These are phyloP conservation scores for Puccinia triticina DNA, from an alignment of 1,284 basidiomycete genomes.

Conservation along the genomic window DNA sequence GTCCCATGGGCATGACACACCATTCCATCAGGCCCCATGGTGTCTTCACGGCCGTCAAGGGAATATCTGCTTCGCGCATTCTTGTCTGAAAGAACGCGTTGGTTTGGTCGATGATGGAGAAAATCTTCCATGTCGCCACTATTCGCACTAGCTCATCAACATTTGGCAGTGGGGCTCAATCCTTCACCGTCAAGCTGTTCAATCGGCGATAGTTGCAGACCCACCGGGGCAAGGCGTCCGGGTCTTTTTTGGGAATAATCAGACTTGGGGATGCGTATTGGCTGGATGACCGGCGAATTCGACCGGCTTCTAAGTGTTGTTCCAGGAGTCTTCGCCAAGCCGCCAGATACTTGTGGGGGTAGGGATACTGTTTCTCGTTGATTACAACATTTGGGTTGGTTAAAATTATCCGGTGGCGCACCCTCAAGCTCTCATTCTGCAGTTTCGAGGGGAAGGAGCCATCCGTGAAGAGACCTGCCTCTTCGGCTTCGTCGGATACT, in stretches of 20 bases:
- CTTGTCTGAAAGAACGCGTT: slow-evolving; percentile 63
- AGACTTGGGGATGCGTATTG: no score
- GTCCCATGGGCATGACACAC: no score
- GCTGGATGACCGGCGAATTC: no score
- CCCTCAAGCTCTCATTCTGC: background rate
- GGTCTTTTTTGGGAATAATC: no score
- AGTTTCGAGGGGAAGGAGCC: no score
- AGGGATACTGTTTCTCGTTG: slow-evolving; percentile 20
- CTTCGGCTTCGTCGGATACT: background rate
- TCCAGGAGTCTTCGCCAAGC: background rate
- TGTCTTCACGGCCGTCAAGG: no score
- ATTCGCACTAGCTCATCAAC: slow-evolving; percentile 14
- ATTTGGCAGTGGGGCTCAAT: slow-evolving; percentile 5
- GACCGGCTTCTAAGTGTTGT: background rate
- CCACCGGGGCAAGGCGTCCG: no score
- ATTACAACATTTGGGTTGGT: background rate
- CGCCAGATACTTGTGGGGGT: background rate
- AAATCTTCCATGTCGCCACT: slow-evolving; percentile 55
- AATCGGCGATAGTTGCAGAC: background rate
- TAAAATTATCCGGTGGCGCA: background rate
- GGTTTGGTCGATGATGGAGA: slow-evolving; percentile 63
- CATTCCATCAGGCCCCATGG: no score
- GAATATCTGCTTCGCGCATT: no score
- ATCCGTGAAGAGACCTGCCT: background rate
- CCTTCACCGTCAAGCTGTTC: background rate